phyloP scores from a whole-genome alignment of 345 rosid genomes.

The Gossypium stocksii region DNA sequence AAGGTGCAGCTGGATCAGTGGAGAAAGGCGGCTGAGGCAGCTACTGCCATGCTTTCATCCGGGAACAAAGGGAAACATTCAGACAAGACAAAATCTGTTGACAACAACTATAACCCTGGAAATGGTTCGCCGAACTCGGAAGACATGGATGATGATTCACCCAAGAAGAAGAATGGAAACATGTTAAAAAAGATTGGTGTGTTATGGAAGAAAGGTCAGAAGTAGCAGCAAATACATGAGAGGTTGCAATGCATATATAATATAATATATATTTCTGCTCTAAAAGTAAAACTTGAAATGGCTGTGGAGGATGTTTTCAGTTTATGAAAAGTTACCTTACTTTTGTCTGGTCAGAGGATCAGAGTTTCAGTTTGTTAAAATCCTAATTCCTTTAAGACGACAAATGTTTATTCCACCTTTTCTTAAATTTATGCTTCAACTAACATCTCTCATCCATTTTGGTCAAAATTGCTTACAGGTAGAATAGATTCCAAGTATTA shows the following conservation, averaged over 20 bases:
- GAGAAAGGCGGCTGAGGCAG: conserved; percentile 99
- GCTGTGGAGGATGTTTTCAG: background rate
- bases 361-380: background rate
- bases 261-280: too few relatives aligned
- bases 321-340: background rate
- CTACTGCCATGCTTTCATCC: conserved; percentile 75
- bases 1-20: conserved; percentile 97
- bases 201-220: conserved; percentile 83
- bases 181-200: conserved; percentile 90
- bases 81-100: conserved; percentile 61
- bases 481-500: too few relatives aligned
- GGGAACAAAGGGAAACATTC: conserved; percentile 67
- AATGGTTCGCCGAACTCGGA: conserved; percentile 63
- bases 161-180: conserved; percentile 87
- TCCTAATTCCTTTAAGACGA: background rate
- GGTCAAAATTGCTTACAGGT: background rate
- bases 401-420: background rate
- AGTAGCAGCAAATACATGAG: conserved; percentile 19
- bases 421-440: background rate
- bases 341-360: background rate
- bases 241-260: background rate
- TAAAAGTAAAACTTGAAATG: background rate
- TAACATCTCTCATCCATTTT: background rate
- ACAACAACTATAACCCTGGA: conserved; percentile 35
- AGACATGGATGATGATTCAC: conserved; percentile 81